Conservation (phyloP, 2,329 filamentous ascomycete species). For the Fusarium secorum region DNA sequence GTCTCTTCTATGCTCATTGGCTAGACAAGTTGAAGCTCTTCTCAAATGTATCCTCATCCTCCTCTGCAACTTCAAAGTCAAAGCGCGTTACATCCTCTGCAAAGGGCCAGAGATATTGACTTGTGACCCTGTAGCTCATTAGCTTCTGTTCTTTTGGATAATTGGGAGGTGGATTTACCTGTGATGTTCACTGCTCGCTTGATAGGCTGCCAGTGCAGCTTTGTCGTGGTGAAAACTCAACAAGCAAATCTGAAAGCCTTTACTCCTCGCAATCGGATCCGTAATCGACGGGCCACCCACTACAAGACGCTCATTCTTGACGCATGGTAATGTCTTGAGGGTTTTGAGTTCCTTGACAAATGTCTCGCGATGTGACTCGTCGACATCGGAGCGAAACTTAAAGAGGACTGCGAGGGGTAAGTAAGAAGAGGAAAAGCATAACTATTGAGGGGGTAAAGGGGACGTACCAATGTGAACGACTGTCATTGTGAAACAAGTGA, state of each 20-base stretch:
- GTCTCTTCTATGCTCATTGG: not conserved
- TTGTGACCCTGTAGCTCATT: conserved; percentile 55
- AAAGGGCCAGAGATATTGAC: conserved; percentile 59
- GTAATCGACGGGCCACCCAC: conserved; percentile 63
- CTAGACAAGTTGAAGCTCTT: conserved; percentile 9
- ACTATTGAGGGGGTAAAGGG: not conserved
- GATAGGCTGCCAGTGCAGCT: conserved; percentile 58
- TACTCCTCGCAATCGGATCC: conserved; percentile 59
- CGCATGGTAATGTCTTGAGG: conserved; percentile 57
- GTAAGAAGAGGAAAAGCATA: not conserved
- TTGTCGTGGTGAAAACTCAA: conserved; percentile 59
- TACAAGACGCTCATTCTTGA: conserved; percentile 56
- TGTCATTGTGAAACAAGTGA: conserved; percentile 38
- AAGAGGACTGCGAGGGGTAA: conserved; percentile 53
- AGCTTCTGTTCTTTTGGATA: not conserved
- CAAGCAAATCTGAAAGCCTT: conserved; percentile 60
- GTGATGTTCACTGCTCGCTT: conserved; percentile 61
- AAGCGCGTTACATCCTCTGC: conserved; percentile 62
- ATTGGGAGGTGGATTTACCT: conserved; percentile 42
- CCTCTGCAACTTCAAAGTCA: conserved; percentile 60
- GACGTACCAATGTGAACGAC: conserved; percentile 48
- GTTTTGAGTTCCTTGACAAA: conserved; percentile 58
- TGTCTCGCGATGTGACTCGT: conserved; percentile 51
- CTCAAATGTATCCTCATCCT: conserved; percentile 46
- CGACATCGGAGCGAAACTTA: conserved; percentile 55